A percentile compares a stretch with the other conserved stretches of the same genome.
Conservation (phyloP, 129 eudicot genomes). For the Flaveria linearis region DNA sequence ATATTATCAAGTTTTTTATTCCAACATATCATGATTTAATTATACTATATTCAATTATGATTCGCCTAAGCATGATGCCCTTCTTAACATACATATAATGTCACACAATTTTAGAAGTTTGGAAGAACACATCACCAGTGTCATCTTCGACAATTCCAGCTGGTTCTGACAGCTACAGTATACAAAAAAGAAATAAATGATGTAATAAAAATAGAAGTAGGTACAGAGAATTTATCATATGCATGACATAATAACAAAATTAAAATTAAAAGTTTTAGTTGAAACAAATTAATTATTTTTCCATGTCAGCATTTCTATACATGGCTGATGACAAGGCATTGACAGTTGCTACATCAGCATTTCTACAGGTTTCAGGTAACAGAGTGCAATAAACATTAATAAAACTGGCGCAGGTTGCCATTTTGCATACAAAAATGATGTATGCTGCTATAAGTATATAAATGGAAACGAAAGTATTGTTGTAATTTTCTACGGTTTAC, state of each 20-base stretch:
- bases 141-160: conserved; percentile 85
- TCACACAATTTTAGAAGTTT: conserved; percentile 3
- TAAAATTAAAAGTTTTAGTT: background rate
- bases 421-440: background rate
- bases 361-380: background rate
- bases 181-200: conserved; percentile 7
- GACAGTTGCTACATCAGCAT: background rate
- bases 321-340: background rate
- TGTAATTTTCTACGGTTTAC: background rate
- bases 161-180: conserved; percentile 90
- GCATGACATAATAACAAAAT: background rate
- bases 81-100: conserved; percentile 6
- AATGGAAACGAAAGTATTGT: background rate
- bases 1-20: conserved; percentile 9
- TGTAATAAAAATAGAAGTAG: background rate
- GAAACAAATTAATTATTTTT: background rate
- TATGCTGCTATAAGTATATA: background rate
- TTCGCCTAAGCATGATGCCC: conserved; percentile 14
- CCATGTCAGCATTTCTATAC: background rate
- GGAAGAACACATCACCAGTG: conserved; percentile 48
- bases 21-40: background rate
- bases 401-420: background rate
- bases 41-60: background rate
- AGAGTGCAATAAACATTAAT: background rate
- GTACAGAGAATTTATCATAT: background rate